Base-by-base conservation (phyloP, 345 rosid species). In the Draba incana region DNA sequence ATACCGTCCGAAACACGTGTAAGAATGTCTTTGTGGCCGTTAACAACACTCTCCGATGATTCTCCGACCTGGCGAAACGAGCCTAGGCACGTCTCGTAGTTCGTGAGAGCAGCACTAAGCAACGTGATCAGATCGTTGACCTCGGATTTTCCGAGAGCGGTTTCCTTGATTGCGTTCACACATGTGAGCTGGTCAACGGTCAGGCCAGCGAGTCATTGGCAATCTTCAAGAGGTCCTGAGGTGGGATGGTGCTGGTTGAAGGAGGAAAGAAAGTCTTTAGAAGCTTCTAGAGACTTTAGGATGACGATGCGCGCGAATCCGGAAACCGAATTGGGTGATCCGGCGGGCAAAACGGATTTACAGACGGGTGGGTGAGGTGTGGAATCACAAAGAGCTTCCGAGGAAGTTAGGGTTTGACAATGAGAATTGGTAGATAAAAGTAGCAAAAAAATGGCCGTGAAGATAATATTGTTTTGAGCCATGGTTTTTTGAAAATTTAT, bases 21-120 rank as follows among this genome's bases (percentile, higher is more conserved):
- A 0, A 65, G 39, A 6, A 75, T n/a, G 7, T 62, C 42, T 4
- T 33, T 25, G 25, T 43, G 37, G 39, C 42, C 27, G 25, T 35
- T 35, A 56, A 30, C 54, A 8, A n/a, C 8, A 35, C 10, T 38
- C 49, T 24, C 28, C 5, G 54, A 14, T 0, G 44, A 39, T 31
- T 70, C 25, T 61, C 47, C 46, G 3, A 23, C 55, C 24, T 70
- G 62, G 35, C 8, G 63, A 71, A 55, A 11, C 33, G 75, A 71
- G 24, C 44, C 74, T 11, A 50, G 28, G 38, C 82, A 70, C 28
- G 79, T 75, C 23, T 79, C 64, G 54, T 65, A 39, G 51, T 79
- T 79, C 0, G 82, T 70, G n/a, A 75, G 27, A 30, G 49, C 53
- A 8, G 79, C 74, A 33, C 82, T 79, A 30, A 79, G 79, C 28